Base-by-base conservation (phyloP, 2,329 filamentous ascomycete genomes). In the Pseudocercospora cruenta region DNA sequence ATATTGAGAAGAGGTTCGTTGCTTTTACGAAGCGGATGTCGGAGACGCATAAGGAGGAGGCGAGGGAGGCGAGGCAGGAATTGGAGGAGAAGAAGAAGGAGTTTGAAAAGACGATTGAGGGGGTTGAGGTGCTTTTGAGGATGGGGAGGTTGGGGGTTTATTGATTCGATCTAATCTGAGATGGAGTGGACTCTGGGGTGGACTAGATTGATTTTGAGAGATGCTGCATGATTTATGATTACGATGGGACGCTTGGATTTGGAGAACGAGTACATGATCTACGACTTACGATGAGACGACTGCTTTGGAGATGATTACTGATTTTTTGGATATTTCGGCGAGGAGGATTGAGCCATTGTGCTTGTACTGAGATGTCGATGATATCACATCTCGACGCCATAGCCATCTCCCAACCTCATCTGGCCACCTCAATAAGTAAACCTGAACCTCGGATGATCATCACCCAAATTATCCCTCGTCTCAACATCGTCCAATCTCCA, bases 401-500 rank as follows among this genome's bases (percentile, higher is more conserved):
- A 2, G 0, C 33, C 33, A 24, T 51, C 21, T 51, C 1, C 21
- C 12, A 3, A 36, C 7, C n/a, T 22, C 45, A 5, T 49, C 45
- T 8, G 7, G 9, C 28, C 28, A 33, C 2, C 4, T 54, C 51
- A 55, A 19, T 55, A 55, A n/a, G 51, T 55, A n/a, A 55, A 31
- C 16, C 51, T 2, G 9, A 55, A 31, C 24, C 26, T 24, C 4
- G 51, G 51, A 33, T 55, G 51, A 19, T 55, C 24, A 31, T 55
- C 51, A 0, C 51, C 51, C 10, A 55, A 26, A 55, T 55, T 55
- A 19, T 55, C 51, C 51, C 26, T 55, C 8, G 16, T 43, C 39
- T 55, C 51, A 7, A 16, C 51, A 10, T 16, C 51, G 16, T 55
- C 51, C 2, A 55, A 21, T 22, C 83, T 77, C 53, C 78, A 73